phyloP scores from a whole-genome alignment of 495 filamentous ascomycete genomes.

The Glutinoglossum americanum region DNA sequence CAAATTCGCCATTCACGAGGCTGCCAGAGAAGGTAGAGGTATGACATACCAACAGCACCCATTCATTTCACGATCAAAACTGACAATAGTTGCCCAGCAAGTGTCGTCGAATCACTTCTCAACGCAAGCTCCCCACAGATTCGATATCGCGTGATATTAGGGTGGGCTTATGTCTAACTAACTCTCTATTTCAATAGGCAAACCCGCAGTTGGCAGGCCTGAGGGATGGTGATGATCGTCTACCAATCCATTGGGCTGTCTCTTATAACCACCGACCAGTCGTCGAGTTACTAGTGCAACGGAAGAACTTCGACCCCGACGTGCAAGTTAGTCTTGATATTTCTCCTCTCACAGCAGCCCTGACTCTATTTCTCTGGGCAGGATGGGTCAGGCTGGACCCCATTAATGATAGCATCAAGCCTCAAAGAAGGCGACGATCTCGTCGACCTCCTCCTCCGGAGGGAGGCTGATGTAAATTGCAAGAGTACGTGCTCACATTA shows the following conservation, averaged over 20 bases:
- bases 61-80: constrained; percentile 5
- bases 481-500: constrained; percentile 34
- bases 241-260: constrained; percentile 87
- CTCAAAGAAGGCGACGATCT: constrained; percentile 45
- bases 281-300: constrained; percentile 43
- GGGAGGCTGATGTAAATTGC: constrained; percentile 59
- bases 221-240: constrained; percentile 73
- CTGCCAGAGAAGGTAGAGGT: constrained; percentile 75
- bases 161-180: constrained; percentile 5
- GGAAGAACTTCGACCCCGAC: constrained; percentile 68
- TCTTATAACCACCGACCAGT: constrained; percentile 66
- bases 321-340: constrained; percentile 35
- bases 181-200: constrained; percentile 24
- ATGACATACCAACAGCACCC: constrained; percentile 10
- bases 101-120: constrained; percentile 52
- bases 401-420: constrained; percentile 79
- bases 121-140: constrained; percentile 29
- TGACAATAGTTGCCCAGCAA: constrained; percentile 22
- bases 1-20: constrained; percentile 75
- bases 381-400: constrained; percentile 86
- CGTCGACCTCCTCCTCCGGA: constrained; percentile 55
- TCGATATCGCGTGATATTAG: constrained; percentile 3
- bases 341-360: neutral
- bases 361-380: constrained; percentile 13
- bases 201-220: constrained; percentile 54